These are phyloP conservation scores for Penicillium steckii DNA, from an alignment of 495 filamentous ascomycete species.

Conservation along the genomic window DNA sequence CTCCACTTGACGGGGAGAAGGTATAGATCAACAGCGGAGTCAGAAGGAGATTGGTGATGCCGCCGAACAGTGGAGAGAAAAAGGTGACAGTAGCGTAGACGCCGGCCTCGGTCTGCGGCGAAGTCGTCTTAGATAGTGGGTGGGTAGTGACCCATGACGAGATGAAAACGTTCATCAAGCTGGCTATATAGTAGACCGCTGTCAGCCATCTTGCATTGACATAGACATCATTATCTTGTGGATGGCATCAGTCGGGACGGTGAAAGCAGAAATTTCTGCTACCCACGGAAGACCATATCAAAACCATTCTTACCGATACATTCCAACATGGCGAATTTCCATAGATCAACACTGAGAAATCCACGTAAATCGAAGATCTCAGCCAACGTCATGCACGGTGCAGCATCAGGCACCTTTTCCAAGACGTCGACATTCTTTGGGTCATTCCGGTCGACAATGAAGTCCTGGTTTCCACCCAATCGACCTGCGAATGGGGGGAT, in stretches of 20 bases:
- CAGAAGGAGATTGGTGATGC: conserved; percentile 45
- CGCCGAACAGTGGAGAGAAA: conserved; percentile 32
- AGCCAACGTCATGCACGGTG: conserved; percentile 36
- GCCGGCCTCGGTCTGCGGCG: conserved; percentile 18
- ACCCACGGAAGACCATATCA: neutral
- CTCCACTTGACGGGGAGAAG: conserved; percentile 48
- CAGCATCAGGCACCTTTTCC: conserved; percentile 44
- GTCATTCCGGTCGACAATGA: conserved; percentile 39
- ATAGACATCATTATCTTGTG: neutral
- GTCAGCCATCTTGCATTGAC: conserved; percentile 5
- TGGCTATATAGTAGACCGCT: conserved; percentile 12
- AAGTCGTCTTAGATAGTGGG: conserved; percentile 10
- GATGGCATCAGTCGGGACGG: neutral
- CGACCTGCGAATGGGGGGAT: conserved; percentile 46
- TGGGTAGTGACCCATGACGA: conserved; percentile 25
- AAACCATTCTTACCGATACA: conserved; percentile 24
- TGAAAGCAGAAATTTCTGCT: neutral
- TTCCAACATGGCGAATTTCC: conserved; percentile 46
- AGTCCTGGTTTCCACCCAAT: conserved; percentile 48
- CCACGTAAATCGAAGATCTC: conserved; percentile 37
- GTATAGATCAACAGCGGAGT: conserved; percentile 52
- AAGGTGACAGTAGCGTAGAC: conserved; percentile 28
- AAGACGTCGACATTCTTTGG: conserved; percentile 32
- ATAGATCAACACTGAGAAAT: conserved; percentile 40
- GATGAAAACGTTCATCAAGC: conserved; percentile 29